Base-by-base conservation (phyloP, 2,329 filamentous ascomycete species). In the Hysterium pulicare region DNA sequence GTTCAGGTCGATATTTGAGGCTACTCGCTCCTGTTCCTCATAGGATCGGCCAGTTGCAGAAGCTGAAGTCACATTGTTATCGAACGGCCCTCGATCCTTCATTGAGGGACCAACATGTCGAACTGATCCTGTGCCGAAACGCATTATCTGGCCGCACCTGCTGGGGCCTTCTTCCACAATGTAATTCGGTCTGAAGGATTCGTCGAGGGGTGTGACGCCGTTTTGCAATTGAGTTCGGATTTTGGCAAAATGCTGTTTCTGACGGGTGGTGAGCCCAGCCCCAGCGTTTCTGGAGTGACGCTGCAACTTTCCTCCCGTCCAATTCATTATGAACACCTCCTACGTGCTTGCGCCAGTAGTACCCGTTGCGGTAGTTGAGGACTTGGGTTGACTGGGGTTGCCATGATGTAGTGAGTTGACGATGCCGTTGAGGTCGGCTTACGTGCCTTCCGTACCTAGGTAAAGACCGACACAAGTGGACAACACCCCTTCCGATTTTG, bases 181-280 rank as follows among this genome's bases (percentile, higher is more conserved):
- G 36, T 54, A 62, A 33, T 45, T 53, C 4, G 59, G 60, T 26
- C 40, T 48, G 42, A 63, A 62, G 5, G 58, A 52, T 6, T 48
- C 38, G 8, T 31, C 33, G 37, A 33, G 39, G 22, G 48, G 44
- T 13, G 41, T 43, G 33, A 42, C 10, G 13, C 40, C 45, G 41
- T 59, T 55, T 36, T 61, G 59, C n/a, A 61, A 49, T 30, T 57
- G 53, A 6, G 56, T 55, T 21, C 70, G 65, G 15, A 57, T 61
- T 47, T 61, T 68, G 4, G 71, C 71, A 45, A 75, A 76, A 49
- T 74, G 67, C 15, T 69, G 66, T 51, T 67, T 73, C 50, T 76
- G 72, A 46, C 62, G 66, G 43, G 69, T 63, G 3, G 63, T 23
- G 13, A 61, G 50, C 13, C 62, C 56, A 41, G 64, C 66, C 44